Base-by-base conservation (phyloP, 2,329 filamentous ascomycete species). In the Fusarium clavum region DNA sequence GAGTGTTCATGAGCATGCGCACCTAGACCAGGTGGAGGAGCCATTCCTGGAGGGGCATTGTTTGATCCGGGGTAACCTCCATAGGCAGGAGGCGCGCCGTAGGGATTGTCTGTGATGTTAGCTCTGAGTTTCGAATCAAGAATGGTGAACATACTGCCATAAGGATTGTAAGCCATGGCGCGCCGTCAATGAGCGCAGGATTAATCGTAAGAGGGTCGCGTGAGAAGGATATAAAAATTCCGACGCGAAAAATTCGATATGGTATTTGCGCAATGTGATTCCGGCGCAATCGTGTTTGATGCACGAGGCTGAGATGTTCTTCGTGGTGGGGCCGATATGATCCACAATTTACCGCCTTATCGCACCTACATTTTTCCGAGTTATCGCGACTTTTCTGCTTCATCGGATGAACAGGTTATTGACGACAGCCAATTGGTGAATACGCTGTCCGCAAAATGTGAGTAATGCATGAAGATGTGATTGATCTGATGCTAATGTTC, bases 21-120 rank as follows among this genome's bases (percentile, higher is more conserved):
- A 95, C 94, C 92, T 88, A 94, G 89, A 81, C 93, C 93, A 74
- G 94, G 93, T 75, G 92, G 92, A 75, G 91, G 89, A 71, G 88
- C 91, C 88, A 94, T 91, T 64, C 90, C 90, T 61, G 91, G 91
- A 52, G 88, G 84, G 53, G 81, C 77, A 69, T 82, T 79, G 61
- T 81, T 82, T 60, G 86, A 84, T 71, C 87, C 88, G 64, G 91
- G 91, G 75, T 92, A 94, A 59, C 85, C 86, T 72, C 88, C 88
- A 82, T 91, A 97, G 73, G 89, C 88, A 55, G 92, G 92, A 76
- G 92, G 91, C 62, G 88, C 87, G 76, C 91, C 92, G 84, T 94
- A 97, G 51, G 88, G 87, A 79, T 84, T 85, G 49, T 76, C 77
- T 78, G 61, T 12, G 6, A 59, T 49, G 60, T 73, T 61, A 71